Evolutionary conservation across 805 yeast genomes (phyloP).

Genomic region (Cyberlindnera mississippiensis): DNA sequence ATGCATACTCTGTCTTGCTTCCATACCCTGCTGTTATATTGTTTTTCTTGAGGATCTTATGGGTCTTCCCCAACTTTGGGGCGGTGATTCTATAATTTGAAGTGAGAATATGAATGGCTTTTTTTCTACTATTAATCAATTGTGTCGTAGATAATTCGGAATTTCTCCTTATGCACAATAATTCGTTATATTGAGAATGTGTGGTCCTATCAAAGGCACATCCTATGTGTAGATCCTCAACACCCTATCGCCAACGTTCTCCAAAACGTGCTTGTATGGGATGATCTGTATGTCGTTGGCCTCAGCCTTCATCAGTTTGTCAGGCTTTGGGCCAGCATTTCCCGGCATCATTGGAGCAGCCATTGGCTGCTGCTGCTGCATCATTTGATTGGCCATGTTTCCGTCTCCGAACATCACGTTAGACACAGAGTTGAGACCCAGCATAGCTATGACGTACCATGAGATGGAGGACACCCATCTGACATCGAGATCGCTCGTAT

Average conservation of each 20-base stretch:
- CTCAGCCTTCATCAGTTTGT: conserved; percentile 59
- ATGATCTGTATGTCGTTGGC: conserved; percentile 71
- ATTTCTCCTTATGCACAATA: not conserved
- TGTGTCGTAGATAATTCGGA: too few relatives aligned
- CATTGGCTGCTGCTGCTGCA: conserved; percentile 19
- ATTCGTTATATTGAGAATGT: not conserved
- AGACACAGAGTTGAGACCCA: conserved; percentile 80
- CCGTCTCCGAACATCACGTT: conserved; percentile 58
- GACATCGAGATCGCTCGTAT: conserved; percentile 80
- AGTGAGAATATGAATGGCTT: too few relatives aligned
- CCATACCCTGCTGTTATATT: not conserved
- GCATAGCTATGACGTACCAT: conserved; percentile 88
- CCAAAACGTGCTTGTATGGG: conserved; percentile 51
- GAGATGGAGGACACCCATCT: conserved; percentile 92
- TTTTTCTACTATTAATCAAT: too few relatives aligned
- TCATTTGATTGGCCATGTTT: conserved; percentile 36
- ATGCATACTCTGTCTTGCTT: not conserved
- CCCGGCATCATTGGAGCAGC: conserved; percentile 42
- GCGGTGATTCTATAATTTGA: too few relatives aligned
- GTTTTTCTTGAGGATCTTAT: not conserved
- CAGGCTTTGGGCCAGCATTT: conserved; percentile 43
- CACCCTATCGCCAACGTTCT: conserved; percentile 60
- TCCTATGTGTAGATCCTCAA: conserved; percentile 15
- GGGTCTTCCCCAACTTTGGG: not conserved
- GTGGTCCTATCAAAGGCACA: not conserved